phyloP scores from a whole-genome alignment of 2,329 filamentous ascomycete species.

The Penicillium janthinellum region DNA sequence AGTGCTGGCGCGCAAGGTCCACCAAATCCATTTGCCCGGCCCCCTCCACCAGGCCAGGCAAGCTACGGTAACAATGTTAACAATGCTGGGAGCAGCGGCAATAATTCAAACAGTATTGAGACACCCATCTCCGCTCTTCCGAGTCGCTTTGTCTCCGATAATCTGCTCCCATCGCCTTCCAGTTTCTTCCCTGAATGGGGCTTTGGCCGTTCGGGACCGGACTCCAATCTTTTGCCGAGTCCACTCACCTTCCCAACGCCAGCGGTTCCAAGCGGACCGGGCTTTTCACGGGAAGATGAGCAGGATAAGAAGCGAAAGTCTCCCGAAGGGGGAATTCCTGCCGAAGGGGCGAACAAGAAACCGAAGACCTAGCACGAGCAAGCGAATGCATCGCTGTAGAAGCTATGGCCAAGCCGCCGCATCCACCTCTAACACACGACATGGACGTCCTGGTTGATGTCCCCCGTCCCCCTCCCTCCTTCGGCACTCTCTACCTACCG shows the following conservation, averaged over 20 bases:
- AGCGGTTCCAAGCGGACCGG: constrained; percentile 43
- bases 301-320: constrained; percentile 49
- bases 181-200: constrained; percentile 93
- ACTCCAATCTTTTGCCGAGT: constrained; percentile 86
- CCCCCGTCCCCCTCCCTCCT: constrained; percentile 1
- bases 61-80: constrained; percentile 40
- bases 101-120: constrained; percentile 50
- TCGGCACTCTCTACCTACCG: constrained; percentile 1
- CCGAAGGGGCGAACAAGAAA: constrained; percentile 41
- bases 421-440: neutral
- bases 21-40: constrained; percentile 92
- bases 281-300: constrained; percentile 46
- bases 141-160: constrained; percentile 84
- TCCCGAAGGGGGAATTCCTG: constrained; percentile 40
- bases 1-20: constrained; percentile 91
- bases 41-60: constrained; percentile 66
- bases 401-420: constrained; percentile 6
- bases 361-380: constrained; percentile 35
- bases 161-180: constrained; percentile 85
- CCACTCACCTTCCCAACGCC: constrained; percentile 93
- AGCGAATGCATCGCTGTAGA: neutral
- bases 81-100: constrained; percentile 17
- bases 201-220: constrained; percentile 62
- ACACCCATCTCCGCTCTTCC: constrained; percentile 94
- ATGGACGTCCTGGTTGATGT: constrained; percentile 15